Base-by-base conservation (phyloP, 495 filamentous ascomycete genomes). In the Penicillium tannophilum region DNA sequence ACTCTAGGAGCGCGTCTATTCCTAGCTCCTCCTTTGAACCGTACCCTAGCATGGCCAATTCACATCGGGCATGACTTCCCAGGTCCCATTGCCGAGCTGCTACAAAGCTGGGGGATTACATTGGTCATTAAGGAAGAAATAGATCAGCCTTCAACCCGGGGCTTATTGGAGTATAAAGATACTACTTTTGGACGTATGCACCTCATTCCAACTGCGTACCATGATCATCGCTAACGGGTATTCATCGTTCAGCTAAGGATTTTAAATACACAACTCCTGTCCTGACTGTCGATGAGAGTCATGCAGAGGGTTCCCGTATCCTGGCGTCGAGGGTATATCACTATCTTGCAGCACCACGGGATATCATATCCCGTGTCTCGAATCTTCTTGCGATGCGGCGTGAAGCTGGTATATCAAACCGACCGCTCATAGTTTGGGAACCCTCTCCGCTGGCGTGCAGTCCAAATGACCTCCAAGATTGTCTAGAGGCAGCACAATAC, bases 21-120 rank as follows among this genome's bases (percentile, higher is more conserved):
- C 49, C 56, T 60, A 16, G 54, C 58, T 10, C 43, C 58, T 31
- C 62, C 61, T 35, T 28, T 19, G 4, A 71, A 62, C 50, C 43
- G 16, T 24, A 81, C 85, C 30, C 75, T 95, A 14, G 90, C 89
- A 51, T 94, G 90, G 90, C 86, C 93, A 55, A 81, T 97, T 42
- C 90, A 96, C 68, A 79, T 81, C 54, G 92, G 93, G 43, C 80
- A 79, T 43, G 92, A 97, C 72, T 95, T 96, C 59, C 90, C 91
- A 0, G 23, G 68, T 1, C 59, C 78, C 3, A 74, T 90, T 28
- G 78, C 79, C 55, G 56, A 78, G 3, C 69, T 73, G 4, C 79
- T 97, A 46, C 60, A 77, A 20, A 74, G 77, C 36, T 93, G 92
- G 88, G 71, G 82, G 9, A 90, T 87, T 3, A 80, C 80, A 0